These are phyloP conservation scores for Penicillium nucicola DNA, from an alignment of 495 filamentous ascomycete species.

Conservation along the genomic window DNA sequence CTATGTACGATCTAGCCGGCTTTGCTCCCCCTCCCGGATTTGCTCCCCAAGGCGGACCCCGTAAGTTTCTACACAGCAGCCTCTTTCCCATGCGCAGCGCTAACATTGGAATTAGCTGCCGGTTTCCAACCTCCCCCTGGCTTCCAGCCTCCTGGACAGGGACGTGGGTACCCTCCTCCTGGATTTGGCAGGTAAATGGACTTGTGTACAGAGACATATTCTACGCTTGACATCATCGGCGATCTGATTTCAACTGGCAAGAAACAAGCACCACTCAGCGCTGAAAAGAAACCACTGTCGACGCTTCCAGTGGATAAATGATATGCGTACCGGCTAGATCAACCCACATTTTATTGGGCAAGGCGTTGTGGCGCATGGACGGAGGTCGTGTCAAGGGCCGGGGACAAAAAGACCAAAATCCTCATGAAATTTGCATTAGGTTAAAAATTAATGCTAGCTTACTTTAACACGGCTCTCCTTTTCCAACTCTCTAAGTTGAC, in stretches of 20 bases:
- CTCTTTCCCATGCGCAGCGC: slow-evolving; percentile 4
- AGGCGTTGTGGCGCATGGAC: slow-evolving; percentile 52
- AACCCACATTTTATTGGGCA: slow-evolving; percentile 36
- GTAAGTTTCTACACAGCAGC: slow-evolving; percentile 41
- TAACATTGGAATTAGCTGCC: slow-evolving; percentile 37
- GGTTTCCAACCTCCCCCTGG: slow-evolving; percentile 70
- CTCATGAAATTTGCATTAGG: slow-evolving; percentile 25
- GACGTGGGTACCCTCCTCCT: slow-evolving; percentile 70
- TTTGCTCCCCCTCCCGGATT: slow-evolving; percentile 67
- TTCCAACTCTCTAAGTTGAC: too few relatives aligned
- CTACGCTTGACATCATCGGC: slow-evolving; percentile 17
- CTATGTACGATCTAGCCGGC: slow-evolving; percentile 36
- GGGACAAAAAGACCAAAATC: slow-evolving; percentile 27
- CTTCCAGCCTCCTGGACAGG: slow-evolving; percentile 61
- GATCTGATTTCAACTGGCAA: slow-evolving; percentile 16
- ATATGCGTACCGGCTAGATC: slow-evolving; percentile 18
- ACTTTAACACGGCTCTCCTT: not conserved
- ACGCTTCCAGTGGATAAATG: slow-evolving; percentile 8
- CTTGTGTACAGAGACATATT: slow-evolving; percentile 17
- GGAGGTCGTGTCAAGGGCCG: slow-evolving; percentile 30
- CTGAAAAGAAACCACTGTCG: slow-evolving; percentile 2
- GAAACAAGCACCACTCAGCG: slow-evolving; percentile 3
- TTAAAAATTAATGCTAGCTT: slow-evolving; percentile 35
- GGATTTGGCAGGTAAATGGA: slow-evolving; percentile 70
- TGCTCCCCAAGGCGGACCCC: slow-evolving; percentile 53